Evolutionary conservation across 2,329 filamentous ascomycete species (phyloP).

Genomic region (Anisogramma anomala): DNA sequence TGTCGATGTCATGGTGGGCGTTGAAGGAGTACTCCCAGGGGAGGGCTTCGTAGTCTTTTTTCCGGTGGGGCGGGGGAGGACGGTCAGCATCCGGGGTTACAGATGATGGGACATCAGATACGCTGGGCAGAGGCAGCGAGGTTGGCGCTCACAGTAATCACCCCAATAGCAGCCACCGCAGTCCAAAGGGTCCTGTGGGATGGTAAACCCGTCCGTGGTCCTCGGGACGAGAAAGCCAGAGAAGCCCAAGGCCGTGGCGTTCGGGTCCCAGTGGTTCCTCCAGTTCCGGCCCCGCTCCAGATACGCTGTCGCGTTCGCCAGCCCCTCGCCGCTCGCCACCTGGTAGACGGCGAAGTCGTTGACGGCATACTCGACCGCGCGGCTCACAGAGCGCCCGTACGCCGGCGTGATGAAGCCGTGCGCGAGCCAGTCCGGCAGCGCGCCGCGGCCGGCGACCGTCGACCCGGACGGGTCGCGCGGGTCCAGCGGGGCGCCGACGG

Average conservation of each 20-base stretch:
- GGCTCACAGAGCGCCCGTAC: conserved; percentile 49
- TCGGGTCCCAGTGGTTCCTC: conserved; percentile 59
- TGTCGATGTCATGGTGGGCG: conserved; percentile 52
- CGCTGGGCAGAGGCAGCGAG: no score
- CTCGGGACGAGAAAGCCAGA: conserved; percentile 56
- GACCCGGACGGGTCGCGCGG: conserved; percentile 45
- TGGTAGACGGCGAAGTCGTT: conserved; percentile 60
- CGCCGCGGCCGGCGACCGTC: conserved; percentile 56
- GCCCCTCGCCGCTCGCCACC: conserved; percentile 48
- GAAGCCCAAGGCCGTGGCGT: conserved; percentile 46
- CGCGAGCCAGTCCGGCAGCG: conserved; percentile 55
- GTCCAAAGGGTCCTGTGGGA: conserved; percentile 42
- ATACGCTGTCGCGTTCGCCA: conserved; percentile 45
- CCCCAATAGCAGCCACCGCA: conserved; percentile 58
- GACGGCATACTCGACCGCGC: conserved; percentile 55
- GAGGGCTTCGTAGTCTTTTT: conserved; percentile 46
- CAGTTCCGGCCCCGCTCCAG: conserved; percentile 54
- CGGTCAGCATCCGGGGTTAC: no score
- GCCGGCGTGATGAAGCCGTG: conserved; percentile 54
- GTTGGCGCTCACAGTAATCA: conserved; percentile 32
- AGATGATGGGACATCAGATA: neutral
- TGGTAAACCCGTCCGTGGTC: conserved; percentile 33
- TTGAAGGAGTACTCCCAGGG: conserved; percentile 59
- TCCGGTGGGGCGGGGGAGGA: no score
- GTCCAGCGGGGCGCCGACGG: no score